Base-by-base conservation (phyloP, 2,329 filamentous ascomycete species). In the Drechslerella dactyloides region DNA sequence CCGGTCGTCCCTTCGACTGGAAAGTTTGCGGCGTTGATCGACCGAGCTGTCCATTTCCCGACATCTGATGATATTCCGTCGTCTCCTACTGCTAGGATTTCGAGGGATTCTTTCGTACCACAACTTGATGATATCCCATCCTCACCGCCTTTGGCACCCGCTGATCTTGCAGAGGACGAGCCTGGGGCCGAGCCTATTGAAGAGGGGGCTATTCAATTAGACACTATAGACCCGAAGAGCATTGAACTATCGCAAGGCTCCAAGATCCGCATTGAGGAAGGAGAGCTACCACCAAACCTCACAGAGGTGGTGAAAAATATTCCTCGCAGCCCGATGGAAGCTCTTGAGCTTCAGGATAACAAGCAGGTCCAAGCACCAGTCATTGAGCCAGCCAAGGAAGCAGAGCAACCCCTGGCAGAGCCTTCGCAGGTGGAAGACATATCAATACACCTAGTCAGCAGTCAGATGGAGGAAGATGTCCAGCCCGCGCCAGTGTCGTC, bases 11-110 rank as follows among this genome's bases (percentile, higher is more conserved):
- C 54, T 6, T 40, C 51, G 2, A 24, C 19, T 8, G 42, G 42
- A 5, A 62, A 55, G 27, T 70, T 70, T 15, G 30, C 66, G 5
- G 53, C 59, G 13, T 46, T 70, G 15, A 60, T 64, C n/a, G 54
- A 64, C 24, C 66, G 60, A 7, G 54, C 13, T n/a, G 48, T 70
- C 27, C 53, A 64, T 15, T 70, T 70, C 40, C 66, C 66, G 7
- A 60, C 66, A 35, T 70, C 66, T n/a, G 66, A 70, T 24, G 66
- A 70, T 37, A 13, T 70, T 2, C 66, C 66, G 19, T 70, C 66
- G 1, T 70, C 66, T 15, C 66, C 66, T 4, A 70, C 66, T 4
- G 23, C 66, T 0, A 59, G 66, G n/a, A 35, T 70, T 19, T 42
- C 30, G 1, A 58, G 40, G 23, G 59, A 30, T 13, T 46, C 60